Conservation (phyloP, 371 early-diverging fungal genomes). For the Enteropsectra breve region DNA sequence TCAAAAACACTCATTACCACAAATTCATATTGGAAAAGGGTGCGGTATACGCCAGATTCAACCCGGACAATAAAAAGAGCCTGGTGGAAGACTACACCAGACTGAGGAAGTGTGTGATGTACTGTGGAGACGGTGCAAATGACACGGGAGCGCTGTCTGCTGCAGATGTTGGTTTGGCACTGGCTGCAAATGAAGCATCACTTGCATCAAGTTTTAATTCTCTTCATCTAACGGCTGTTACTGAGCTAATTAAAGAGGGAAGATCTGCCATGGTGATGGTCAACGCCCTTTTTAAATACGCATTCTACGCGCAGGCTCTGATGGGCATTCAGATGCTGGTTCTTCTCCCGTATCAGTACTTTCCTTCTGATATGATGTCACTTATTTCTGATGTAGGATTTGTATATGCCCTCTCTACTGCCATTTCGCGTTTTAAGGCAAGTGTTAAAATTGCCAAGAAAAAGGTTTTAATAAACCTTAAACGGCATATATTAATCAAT, state of each 20-base stretch:
- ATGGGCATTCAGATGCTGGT: too few relatives aligned
- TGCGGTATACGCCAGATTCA: constrained; percentile 84
- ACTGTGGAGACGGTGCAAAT: constrained; percentile 95
- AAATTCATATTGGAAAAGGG: constrained; percentile 47
- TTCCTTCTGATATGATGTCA: too few relatives aligned
- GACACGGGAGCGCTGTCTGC: constrained; percentile 94
- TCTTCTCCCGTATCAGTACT: too few relatives aligned
- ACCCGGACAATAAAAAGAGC: constrained; percentile 79
- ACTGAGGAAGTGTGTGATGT: constrained; percentile 35
- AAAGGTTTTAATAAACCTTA: too few relatives aligned
- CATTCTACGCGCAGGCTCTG: too few relatives aligned
- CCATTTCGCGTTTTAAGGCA: too few relatives aligned
- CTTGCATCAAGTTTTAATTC: constrained; percentile 91
- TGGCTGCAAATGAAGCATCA: constrained; percentile 87
- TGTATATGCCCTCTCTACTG: too few relatives aligned
- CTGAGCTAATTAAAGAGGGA: constrained; percentile 75
- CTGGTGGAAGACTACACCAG: constrained; percentile 50
- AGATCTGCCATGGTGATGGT: too few relatives aligned
- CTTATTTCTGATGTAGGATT: too few relatives aligned
- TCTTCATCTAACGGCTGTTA: constrained; percentile 76
- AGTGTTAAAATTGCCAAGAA: too few relatives aligned
- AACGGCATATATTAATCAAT: too few relatives aligned
- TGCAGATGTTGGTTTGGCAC: constrained; percentile 88
- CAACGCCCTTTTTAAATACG: too few relatives aligned
- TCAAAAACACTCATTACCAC: constrained; percentile 31